Evolutionary conservation across 208 protist genomes (phyloP).

Genomic region (Leptomonas pyrrhocoris): DNA sequence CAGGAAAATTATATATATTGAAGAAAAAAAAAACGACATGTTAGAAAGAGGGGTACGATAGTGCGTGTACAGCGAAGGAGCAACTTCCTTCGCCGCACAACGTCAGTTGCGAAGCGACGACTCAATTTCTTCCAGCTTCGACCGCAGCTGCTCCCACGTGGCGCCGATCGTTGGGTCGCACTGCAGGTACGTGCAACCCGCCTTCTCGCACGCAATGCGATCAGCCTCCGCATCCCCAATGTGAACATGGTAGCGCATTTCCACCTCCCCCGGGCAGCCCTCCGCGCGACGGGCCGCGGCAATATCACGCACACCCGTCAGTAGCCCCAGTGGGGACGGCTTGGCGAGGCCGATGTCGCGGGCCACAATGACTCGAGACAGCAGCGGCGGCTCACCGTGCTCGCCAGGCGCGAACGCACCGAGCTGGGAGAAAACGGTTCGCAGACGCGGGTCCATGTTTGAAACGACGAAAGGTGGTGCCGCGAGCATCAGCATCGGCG

Average conservation of each 20-base stretch:
- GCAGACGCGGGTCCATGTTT: conserved; percentile 50
- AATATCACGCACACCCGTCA: conserved; percentile 24
- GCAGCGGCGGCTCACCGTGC: conserved; percentile 28
- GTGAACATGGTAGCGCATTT: conserved; percentile 53
- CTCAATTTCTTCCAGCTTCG: conserved; percentile 33
- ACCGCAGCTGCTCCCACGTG: conserved; percentile 51
- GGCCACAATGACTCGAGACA: conserved; percentile 49
- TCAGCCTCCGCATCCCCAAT: conserved; percentile 71
- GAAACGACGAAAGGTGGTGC: conserved; percentile 51
- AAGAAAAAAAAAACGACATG: conserved; percentile 3
- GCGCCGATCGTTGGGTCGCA: conserved; percentile 48
- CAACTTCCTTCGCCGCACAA: background rate
- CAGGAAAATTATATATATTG: too few relatives aligned
- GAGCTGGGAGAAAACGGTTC: conserved; percentile 39
- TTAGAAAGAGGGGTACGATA: too few relatives aligned
- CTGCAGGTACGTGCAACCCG: conserved; percentile 53
- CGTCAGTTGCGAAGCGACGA: background rate
- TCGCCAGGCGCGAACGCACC: conserved; percentile 21
- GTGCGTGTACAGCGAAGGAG: too few relatives aligned
- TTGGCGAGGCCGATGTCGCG: conserved; percentile 56
- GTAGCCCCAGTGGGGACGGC: conserved; percentile 62
- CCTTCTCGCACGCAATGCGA: conserved; percentile 42
- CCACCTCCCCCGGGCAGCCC: background rate
- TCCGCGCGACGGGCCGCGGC: conserved; percentile 5
- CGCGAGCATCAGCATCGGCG: conserved; percentile 28